phyloP scores from a whole-genome alignment of 2,329 filamentous ascomycete genomes.

The Clonostachys chloroleuca region DNA sequence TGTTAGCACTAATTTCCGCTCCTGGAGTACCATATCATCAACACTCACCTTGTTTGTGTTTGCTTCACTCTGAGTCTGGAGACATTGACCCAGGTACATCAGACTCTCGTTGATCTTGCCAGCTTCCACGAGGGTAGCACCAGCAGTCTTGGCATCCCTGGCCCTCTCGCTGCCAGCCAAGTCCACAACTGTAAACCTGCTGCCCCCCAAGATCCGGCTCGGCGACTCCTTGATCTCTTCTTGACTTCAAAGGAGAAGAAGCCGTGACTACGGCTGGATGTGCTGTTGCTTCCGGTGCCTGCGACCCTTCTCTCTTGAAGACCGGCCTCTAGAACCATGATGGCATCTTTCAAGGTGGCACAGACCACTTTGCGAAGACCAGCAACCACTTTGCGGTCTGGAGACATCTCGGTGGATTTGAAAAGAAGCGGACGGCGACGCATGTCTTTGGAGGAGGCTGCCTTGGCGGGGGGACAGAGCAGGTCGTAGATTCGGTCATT shows the following conservation, averaged over 20 bases:
- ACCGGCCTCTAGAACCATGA: conserved; percentile 86
- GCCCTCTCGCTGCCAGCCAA: conserved; percentile 91
- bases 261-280: conserved; percentile 87
- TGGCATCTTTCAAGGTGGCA: conserved; percentile 72
- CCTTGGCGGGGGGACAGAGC: conserved; percentile 59
- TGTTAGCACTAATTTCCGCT: not conserved
- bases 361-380: conserved; percentile 90
- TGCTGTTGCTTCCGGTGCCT: conserved; percentile 89
- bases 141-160: conserved; percentile 88
- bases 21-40: not conserved
- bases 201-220: conserved; percentile 64
- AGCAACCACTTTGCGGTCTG: conserved; percentile 90
- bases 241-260: conserved; percentile 96
- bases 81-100: conserved; percentile 96
- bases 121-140: conserved; percentile 87
- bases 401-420: conserved; percentile 84
- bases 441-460: conserved; percentile 61
- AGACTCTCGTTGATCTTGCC: conserved; percentile 98
- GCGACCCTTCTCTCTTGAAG: conserved; percentile 82
- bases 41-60: conserved; percentile 65
- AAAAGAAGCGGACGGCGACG: conserved; percentile 81
- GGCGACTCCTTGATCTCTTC: conserved; percentile 55
- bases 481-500: conserved; percentile 98
- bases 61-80: conserved; percentile 88
- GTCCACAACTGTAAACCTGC: conserved; percentile 83